A percentile compares a stretch with the other conserved stretches of the same genome.
These are phyloP conservation scores for Trametes versicolor DNA, from an alignment of 1,284 basidiomycete genomes.

Conservation along the genomic window DNA sequence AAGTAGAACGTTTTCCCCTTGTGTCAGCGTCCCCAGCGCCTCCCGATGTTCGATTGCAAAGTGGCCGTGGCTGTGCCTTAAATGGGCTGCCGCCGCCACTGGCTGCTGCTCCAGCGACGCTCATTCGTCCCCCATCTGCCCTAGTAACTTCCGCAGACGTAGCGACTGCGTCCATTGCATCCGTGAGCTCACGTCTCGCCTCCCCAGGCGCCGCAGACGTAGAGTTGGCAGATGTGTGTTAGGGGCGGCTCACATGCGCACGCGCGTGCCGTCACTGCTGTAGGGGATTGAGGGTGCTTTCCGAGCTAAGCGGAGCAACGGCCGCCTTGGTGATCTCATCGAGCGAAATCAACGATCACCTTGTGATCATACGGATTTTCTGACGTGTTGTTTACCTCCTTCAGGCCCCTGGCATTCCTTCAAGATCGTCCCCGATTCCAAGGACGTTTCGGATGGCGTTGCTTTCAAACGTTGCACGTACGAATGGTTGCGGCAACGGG, in stretches of 20 bases:
- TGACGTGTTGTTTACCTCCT: neutral
- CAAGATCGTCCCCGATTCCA: too few relatives aligned
- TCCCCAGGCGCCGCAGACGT: neutral
- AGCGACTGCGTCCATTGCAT: neutral
- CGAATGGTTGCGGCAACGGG: too few relatives aligned
- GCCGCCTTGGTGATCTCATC: constrained; percentile 1
- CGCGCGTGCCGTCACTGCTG: neutral
- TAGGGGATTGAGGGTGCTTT: neutral
- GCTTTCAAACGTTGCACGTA: too few relatives aligned
- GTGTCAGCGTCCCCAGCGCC: neutral
- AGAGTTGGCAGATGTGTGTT: neutral
- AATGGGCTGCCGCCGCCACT: constrained; percentile 1
- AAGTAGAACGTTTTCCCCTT: neutral
- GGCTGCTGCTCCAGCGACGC: neutral
- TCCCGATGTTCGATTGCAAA: neutral
- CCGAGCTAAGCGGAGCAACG: constrained; percentile 1
- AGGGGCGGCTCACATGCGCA: neutral
- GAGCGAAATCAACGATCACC: neutral
- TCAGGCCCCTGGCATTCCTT: neutral
- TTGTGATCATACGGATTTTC: neutral
- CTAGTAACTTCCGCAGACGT: neutral
- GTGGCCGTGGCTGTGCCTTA: constrained; percentile 5
- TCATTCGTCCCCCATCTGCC: neutral
- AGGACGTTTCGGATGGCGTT: too few relatives aligned
- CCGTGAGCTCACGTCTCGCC: neutral